Conservation (phyloP, 768 basidiomycete genomes). For the Russula sp. region DNA sequence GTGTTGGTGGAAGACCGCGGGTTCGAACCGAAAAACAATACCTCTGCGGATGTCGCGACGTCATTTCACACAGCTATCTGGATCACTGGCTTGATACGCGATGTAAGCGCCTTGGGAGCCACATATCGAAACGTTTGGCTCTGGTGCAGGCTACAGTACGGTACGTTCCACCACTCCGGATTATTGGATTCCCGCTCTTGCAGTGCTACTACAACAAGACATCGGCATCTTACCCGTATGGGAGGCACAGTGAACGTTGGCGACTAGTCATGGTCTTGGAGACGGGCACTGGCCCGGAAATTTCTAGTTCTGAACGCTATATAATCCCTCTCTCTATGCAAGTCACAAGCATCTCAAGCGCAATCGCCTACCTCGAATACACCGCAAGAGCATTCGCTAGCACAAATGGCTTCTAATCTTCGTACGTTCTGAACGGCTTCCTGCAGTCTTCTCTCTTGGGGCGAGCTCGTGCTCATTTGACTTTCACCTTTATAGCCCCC, state of each 20-base stretch:
- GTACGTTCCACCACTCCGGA: neutral
- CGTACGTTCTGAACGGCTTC: slow-evolving; percentile 2
- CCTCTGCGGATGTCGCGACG: neutral
- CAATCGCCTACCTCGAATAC: neutral
- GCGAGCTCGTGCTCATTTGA: neutral
- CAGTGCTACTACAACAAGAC: neutral
- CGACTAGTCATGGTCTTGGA: neutral
- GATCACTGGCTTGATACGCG: neutral
- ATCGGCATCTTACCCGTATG: neutral
- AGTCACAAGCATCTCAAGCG: neutral
- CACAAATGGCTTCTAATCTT: slow-evolving; percentile 1
- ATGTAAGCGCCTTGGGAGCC: neutral
- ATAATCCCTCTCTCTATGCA: neutral
- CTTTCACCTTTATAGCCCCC: slow-evolving; percentile 1
- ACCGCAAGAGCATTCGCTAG: neutral
- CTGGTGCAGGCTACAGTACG: neutral
- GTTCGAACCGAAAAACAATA: neutral
- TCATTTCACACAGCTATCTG: neutral
- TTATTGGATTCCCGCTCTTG: neutral
- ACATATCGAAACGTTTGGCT: neutral
- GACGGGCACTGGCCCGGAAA: neutral
- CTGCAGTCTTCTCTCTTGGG: neutral
- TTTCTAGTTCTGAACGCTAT: slow-evolving; percentile 1
- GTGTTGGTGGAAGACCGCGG: neutral
- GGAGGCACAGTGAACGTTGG: neutral